Evolutionary conservation across 331 rosid species (phyloP).

Genomic region (Acacia pycnantha): DNA sequence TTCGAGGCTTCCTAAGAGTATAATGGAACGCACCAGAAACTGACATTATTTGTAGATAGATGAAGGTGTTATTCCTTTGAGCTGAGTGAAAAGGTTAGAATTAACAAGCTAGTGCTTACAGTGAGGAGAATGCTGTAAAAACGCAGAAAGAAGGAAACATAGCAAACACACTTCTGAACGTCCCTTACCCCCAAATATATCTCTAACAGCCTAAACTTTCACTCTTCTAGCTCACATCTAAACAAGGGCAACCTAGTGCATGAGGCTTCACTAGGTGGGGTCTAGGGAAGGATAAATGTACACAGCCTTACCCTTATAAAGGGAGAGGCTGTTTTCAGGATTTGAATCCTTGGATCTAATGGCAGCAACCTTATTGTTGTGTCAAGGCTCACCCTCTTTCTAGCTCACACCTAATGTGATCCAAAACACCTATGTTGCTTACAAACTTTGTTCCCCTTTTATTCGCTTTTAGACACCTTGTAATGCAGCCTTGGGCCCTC

Average conservation of each 20-base stretch:
- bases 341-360: too few species aligned
- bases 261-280: too few species aligned
- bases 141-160: background rate
- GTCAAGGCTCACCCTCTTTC: too few species aligned
- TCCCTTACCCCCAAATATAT: background rate
- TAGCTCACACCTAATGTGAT: background rate
- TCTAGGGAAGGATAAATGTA: too few species aligned
- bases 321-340: too few species aligned
- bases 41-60: background rate
- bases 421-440: background rate
- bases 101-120: background rate
- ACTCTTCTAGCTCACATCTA: background rate
- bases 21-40: background rate
- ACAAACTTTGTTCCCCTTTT: background rate
- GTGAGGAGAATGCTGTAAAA: background rate
- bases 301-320: too few species aligned
- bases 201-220: background rate
- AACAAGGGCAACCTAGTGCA: background rate
- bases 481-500: background rate
- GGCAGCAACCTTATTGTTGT: too few species aligned
- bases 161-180: background rate
- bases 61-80: background rate
- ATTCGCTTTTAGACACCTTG: background rate
- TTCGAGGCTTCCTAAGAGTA: background rate
- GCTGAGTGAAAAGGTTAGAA: background rate